Conservation (phyloP, 192 early-diverging fungal species). For the Coemansia sp. region DNA sequence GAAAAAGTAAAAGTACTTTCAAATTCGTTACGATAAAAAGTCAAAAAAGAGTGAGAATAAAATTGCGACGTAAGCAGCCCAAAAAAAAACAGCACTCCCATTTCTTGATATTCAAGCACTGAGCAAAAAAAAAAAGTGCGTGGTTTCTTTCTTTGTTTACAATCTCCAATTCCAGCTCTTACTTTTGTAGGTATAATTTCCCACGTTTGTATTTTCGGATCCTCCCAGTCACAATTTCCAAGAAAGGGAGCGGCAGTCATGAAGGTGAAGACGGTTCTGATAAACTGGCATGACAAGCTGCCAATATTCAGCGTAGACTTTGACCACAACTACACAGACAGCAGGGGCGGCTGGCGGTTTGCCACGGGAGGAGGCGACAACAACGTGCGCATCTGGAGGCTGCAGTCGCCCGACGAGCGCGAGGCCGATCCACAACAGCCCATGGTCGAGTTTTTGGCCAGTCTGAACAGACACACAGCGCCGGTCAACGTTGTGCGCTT, state of each 20-base stretch:
- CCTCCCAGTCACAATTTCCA: neutral
- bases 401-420: constrained; percentile 18
- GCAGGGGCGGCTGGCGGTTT: constrained; percentile 59
- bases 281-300: constrained; percentile 92
- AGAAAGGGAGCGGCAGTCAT: constrained; percentile 24
- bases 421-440: constrained; percentile 29
- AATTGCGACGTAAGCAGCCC: too few species aligned
- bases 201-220: constrained; percentile 1
- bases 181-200: neutral
- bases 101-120: too few species aligned
- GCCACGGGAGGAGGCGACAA: constrained; percentile 90
- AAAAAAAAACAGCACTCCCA: too few species aligned
- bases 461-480: constrained; percentile 78
- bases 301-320: constrained; percentile 93
- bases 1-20: neutral
- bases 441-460: constrained; percentile 76
- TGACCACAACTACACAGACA: constrained; percentile 57
- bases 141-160: neutral
- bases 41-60: too few species aligned
- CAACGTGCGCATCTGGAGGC: constrained; percentile 73
- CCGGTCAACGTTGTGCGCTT: constrained; percentile 94
- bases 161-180: neutral
- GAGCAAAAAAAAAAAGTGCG: neutral
- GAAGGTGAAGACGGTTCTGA: constrained; percentile 75
- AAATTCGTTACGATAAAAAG: too few species aligned